Base-by-base conservation (phyloP, 192 early-diverging fungal species). In the Backusella luteola region DNA sequence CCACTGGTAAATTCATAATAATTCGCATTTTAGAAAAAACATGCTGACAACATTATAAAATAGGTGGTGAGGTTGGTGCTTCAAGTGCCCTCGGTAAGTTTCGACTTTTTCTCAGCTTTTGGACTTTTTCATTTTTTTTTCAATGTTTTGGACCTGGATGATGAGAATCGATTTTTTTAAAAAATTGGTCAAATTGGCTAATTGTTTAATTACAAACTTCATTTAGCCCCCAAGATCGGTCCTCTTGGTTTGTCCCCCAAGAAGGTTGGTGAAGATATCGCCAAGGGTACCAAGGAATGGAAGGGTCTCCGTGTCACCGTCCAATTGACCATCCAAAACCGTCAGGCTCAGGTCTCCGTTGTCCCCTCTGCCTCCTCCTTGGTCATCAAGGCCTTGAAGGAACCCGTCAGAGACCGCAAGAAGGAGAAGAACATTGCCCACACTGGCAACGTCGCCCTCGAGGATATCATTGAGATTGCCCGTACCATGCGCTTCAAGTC, bases 221-320 rank as follows among this genome's bases (percentile, higher is more conserved):
- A 17, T 59, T 35, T 76, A 70, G 98, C 98, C 68, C 98, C 98
- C 85, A 99, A 99, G 94, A 95, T 99, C 79, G 98, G 98, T 96
- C 98, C 98, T 81, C 95, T 99, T 81, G 98, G 98, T 97, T 88
- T 92, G 80, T 94, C 96, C 73, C 98, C 98, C 89, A 99, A 99
- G 93, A 99, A 99, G 92, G 94, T 97, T 71, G 98, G 98, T 91
- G 98, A 99, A 90, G 98, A 99, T 86, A 99, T 99, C 79, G 98
- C 98, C 91, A 99, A 99, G 93, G 96, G 93, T 80, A 99, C 98
- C 81, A 88, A 94, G 86, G 96, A 95, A 83, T 99, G 94, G 94
- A 99, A 99, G 92, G 98, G 98, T 90, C 93, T 99, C 77, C 91
- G 94, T 83, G 94, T 99, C 83, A 99, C 98, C 70, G 97, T 99